phyloP scores from a whole-genome alignment of 148 eudicot genomes.

The Rhododendron kiyosumense region DNA sequence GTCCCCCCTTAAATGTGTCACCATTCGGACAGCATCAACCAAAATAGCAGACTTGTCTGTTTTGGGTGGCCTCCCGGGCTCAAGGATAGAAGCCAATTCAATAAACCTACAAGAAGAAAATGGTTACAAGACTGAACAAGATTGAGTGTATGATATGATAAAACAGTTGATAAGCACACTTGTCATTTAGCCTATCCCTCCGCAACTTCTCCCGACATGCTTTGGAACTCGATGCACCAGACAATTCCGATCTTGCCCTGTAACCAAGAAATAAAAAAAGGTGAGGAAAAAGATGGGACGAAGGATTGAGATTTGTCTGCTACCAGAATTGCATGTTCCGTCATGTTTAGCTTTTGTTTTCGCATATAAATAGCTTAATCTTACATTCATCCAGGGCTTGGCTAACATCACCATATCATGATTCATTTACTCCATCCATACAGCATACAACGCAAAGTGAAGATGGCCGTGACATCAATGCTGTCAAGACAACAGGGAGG shows the following conservation, averaged over 20 bases:
- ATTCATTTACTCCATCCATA: background rate
- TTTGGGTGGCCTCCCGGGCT: conserved; percentile 64
- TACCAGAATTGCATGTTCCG: background rate
- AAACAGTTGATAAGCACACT: conserved; percentile 24
- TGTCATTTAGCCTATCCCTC: conserved; percentile 74
- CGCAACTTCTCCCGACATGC: conserved; percentile 90
- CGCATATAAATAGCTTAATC: background rate
- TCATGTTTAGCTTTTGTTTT: background rate
- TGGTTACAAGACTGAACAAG: background rate
- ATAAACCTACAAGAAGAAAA: conserved; percentile 44
- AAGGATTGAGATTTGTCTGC: background rate
- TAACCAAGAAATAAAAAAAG: conserved; percentile 4
- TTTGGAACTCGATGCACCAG: conserved; percentile 68
- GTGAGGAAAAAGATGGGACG: background rate
- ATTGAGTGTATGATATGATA: background rate
- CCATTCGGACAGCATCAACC: conserved; percentile 63
- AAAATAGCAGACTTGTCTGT: conserved; percentile 71
- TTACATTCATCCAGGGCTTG: background rate
- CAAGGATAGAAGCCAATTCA: conserved; percentile 63
- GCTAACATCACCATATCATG: background rate
- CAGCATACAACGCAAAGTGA: background rate
- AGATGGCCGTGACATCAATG: background rate
- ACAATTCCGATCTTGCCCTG: conserved; percentile 72
- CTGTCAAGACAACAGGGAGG: background rate
- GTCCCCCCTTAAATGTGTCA: conserved; percentile 60